phyloP scores from a whole-genome alignment of 2,329 filamentous ascomycete species.

The Pseudocercospora ulei region DNA sequence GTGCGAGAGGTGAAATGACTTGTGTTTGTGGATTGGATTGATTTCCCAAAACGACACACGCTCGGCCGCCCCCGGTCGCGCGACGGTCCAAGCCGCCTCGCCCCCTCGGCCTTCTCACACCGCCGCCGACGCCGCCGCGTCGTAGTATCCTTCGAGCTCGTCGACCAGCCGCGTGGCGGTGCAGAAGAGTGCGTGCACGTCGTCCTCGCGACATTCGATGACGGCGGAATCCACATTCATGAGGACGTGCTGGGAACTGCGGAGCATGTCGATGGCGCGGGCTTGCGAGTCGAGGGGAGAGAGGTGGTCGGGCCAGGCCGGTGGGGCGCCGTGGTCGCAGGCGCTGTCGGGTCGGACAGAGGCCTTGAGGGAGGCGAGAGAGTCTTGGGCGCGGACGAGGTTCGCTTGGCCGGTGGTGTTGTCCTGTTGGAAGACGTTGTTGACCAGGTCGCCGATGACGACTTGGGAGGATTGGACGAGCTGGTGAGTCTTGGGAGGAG shows the following conservation, averaged over 20 bases:
- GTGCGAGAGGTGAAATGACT: too few species aligned
- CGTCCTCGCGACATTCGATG: neutral
- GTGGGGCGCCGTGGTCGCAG: neutral
- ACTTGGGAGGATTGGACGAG: slow-evolving; percentile 2
- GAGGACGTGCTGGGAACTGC: neutral
- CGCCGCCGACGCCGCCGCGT: too few species aligned
- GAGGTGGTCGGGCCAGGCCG: neutral
- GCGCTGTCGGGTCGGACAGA: neutral
- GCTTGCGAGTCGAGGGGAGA: neutral
- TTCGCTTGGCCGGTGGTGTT: neutral
- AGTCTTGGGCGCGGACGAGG: neutral
- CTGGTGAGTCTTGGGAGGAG: neutral
- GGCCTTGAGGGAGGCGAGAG: neutral
- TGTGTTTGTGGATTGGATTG: too few species aligned
- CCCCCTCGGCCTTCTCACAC: too few species aligned
- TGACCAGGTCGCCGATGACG: neutral
- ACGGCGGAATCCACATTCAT: neutral
- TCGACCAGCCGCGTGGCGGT: neutral
- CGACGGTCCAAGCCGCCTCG: too few species aligned
- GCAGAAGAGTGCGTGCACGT: neutral
- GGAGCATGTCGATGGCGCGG: neutral
- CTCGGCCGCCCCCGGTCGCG: too few species aligned
- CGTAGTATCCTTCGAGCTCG: neutral
- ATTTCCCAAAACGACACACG: too few species aligned
- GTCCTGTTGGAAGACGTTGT: slow-evolving; percentile 1